Evolutionary conservation across 306 rosid species (phyloP), one percentile per base, ranked within the genome.

Genomic region (Lotus japonicus): DNA sequence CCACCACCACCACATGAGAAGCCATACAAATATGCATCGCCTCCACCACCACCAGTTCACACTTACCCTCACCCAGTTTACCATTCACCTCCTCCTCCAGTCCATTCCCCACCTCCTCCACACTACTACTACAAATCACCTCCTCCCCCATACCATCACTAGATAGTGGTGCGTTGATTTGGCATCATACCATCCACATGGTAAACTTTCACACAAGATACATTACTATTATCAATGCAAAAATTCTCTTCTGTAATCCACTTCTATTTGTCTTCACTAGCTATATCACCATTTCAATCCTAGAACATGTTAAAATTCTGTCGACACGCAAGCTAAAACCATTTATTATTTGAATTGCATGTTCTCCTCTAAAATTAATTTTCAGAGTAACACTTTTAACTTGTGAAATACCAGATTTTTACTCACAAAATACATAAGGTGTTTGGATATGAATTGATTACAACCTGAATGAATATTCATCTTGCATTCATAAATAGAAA

Each of bases 81-180:
- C 54, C 69, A 19, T 74, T 78, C 5, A 54, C 79, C 68, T 18
- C 82, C 82, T 28, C 82, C 82, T 23, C 85, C 83, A 1, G 72
- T 66, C 7, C 71, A 82, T 75, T 69, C 77, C 46, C 81, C 83
- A 12, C 80, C 83, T 21, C 88, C 91, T 60, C 91, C 88, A 31
- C 86, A 83, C 26, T 70, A 86, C 49, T 14, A 81, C 35, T 66
- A 87, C 28, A 38, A 84, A 19, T 87, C 86, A 19, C 84, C 85
- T 38, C 94, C 95, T 72, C 95, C 95, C 13, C 90, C 95, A 23
- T 31, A 83, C 81, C 86, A 85, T 64, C 13, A 77, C 86, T 88
- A 88, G 90, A 81, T 19, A 52, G 19, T 53, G 7, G 42, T 10
- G 3, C 42, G 11, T 38, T 7, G 43, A 9, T 17, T 41, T 64